These are phyloP conservation scores for Nemania sp. DNA, from an alignment of 2,329 filamentous ascomycete species.

Conservation along the genomic window DNA sequence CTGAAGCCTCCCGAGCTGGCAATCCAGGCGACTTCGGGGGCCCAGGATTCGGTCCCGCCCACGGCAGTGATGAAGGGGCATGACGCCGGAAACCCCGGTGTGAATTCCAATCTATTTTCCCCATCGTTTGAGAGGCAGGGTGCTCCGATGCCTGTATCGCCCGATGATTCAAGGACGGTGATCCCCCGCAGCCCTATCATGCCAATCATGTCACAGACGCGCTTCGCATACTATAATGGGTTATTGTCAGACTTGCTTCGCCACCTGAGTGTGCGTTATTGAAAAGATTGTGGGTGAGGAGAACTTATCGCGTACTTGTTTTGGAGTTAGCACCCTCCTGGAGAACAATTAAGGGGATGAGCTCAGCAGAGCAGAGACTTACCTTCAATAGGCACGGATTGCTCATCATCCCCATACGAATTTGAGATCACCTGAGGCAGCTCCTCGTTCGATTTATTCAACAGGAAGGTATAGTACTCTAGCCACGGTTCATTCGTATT, in stretches of 20 bases:
- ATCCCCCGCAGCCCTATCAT: conserved; percentile 64
- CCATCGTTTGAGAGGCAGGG: conserved; percentile 25
- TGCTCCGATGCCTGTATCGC: conserved; percentile 59
- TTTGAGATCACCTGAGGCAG: conserved; percentile 63
- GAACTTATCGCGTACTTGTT: conserved; percentile 4
- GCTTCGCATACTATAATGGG: conserved; percentile 50
- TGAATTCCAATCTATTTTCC: conserved; percentile 21
- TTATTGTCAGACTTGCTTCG: not conserved
- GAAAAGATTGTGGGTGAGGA: not conserved
- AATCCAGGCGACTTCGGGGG: conserved; percentile 20
- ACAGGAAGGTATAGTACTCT: conserved; percentile 59
- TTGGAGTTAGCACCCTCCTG: not conserved
- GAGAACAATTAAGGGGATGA: not conserved
- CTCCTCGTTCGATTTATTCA: conserved; percentile 43
- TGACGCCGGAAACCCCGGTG: conserved; percentile 20
- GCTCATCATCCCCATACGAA: conserved; percentile 65
- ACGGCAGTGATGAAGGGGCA: conserved; percentile 24
- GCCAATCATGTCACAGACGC: conserved; percentile 62
- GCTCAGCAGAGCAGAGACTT: not conserved
- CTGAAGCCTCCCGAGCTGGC: conserved; percentile 24
- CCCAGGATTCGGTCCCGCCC: conserved; percentile 18
- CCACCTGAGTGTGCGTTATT: not conserved
- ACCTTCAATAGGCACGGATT: conserved; percentile 48
- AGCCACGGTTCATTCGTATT: conserved; percentile 68
- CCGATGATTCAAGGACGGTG: conserved; percentile 59